phyloP scores from a whole-genome alignment of 192 early-diverging fungal species.

The Haplosporangium gracile region DNA sequence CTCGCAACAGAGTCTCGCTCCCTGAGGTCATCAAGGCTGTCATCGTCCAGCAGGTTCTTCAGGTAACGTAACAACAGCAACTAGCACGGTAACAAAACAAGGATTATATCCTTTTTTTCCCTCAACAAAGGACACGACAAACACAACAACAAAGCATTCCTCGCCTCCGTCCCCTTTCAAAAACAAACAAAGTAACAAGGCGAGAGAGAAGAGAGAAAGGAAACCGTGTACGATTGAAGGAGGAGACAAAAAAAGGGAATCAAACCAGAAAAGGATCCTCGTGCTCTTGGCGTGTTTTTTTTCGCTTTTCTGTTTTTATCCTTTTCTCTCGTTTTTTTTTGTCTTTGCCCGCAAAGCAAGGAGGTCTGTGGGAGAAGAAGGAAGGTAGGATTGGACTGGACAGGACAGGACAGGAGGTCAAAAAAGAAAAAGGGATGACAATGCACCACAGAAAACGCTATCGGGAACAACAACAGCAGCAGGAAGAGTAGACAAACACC shows the following conservation, averaged over 20 bases:
- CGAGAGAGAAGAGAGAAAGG: not conserved
- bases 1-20: conserved; percentile 75
- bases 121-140: not conserved
- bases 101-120: not conserved
- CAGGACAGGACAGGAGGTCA: not conserved
- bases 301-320: not conserved
- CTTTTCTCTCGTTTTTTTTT: not conserved
- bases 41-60: conserved; percentile 77
- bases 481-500: conserved; percentile 1
- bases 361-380: not conserved
- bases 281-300: not conserved
- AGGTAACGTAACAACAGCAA: conserved; percentile 52
- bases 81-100: not conserved
- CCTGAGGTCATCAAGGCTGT: conserved; percentile 73
- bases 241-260: not conserved
- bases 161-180: not conserved
- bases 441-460: conserved; percentile 3
- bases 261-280: not conserved
- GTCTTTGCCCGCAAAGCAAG: not conserved
- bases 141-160: not conserved
- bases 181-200: not conserved
- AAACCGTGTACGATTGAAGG: not conserved
- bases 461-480: not conserved
- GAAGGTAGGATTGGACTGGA: conserved; percentile 5
- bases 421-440: not conserved